These are phyloP conservation scores for Ogataea siamensis DNA, from an alignment of 805 yeast genomes.

Conservation along the genomic window DNA sequence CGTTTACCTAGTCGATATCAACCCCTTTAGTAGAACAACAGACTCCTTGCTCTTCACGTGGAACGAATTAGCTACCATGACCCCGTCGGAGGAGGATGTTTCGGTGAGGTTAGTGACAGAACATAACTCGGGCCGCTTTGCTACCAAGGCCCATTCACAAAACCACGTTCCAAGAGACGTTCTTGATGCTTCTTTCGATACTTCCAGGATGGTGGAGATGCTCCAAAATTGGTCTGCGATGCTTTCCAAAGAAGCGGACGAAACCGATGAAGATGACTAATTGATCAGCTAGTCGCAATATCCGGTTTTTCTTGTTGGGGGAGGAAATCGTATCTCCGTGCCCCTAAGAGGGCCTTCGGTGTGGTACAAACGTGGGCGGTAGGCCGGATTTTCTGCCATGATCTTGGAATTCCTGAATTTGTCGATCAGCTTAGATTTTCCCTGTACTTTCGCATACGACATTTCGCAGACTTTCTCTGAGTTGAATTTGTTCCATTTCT, in stretches of 20 bases:
- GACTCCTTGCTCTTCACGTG: constrained; percentile 80
- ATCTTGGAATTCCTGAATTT: constrained; percentile 51
- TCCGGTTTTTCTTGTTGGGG: too few relatives aligned
- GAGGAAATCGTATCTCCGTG: constrained; percentile 41
- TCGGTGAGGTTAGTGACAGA: constrained; percentile 67
- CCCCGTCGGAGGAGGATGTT: constrained; percentile 36
- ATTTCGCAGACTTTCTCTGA: constrained; percentile 51
- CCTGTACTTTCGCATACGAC: constrained; percentile 53
- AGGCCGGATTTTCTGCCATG: constrained; percentile 43
- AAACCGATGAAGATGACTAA: constrained; percentile 8
- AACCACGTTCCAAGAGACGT: constrained; percentile 90
- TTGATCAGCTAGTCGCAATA: too few relatives aligned
- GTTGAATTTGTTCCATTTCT: constrained; percentile 45
- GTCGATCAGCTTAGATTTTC: constrained; percentile 41
- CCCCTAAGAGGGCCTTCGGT: constrained; percentile 45
- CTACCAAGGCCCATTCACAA: constrained; percentile 80
- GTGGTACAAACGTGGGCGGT: constrained; percentile 47
- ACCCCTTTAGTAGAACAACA: constrained; percentile 77
- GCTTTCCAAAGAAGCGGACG: constrained; percentile 22
- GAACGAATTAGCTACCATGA: constrained; percentile 61
- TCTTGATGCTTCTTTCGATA: constrained; percentile 74
- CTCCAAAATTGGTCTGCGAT: constrained; percentile 53
- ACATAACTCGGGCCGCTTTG: constrained; percentile 72
- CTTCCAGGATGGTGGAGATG: constrained; percentile 66
- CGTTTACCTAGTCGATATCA: constrained; percentile 76